phyloP scores from a whole-genome alignment of 148 eudicot species.

The Nepenthes mirabilis region DNA sequence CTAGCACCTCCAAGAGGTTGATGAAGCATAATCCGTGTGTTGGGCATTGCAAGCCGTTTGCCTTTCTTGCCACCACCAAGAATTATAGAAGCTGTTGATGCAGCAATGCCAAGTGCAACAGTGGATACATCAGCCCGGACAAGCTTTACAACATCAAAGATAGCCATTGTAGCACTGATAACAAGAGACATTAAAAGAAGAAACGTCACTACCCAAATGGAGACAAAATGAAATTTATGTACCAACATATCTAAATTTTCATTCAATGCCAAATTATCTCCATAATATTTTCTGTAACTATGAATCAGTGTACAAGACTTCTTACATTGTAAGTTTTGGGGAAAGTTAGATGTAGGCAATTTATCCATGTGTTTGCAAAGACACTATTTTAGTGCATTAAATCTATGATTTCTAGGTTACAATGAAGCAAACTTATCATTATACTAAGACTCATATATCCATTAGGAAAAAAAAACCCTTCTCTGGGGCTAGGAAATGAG shows the following conservation, averaged over 20 bases:
- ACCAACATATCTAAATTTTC: not conserved
- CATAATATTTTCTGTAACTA: too few relatives aligned
- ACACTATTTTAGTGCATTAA: too few relatives aligned
- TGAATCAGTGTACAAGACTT: too few relatives aligned
- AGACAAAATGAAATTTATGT: not conserved
- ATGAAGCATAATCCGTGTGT: slow-evolving; percentile 75
- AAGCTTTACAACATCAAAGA: slow-evolving; percentile 66
- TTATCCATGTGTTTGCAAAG: too few relatives aligned
- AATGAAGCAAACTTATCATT: too few relatives aligned
- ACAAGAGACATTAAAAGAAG: not conserved
- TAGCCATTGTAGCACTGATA: slow-evolving; percentile 78
- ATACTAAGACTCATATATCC: too few relatives aligned
- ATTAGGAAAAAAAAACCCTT: too few relatives aligned
- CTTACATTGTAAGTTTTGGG: too few relatives aligned
- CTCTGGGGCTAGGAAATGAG: too few relatives aligned
- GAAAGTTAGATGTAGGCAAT: too few relatives aligned
- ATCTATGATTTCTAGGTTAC: too few relatives aligned
- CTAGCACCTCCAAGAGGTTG: slow-evolving; percentile 86
- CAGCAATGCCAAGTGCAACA: slow-evolving; percentile 67
- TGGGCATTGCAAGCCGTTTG: slow-evolving; percentile 89
- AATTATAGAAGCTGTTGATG: slow-evolving; percentile 75
- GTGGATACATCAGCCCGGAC: slow-evolving; percentile 84
- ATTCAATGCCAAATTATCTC: too few relatives aligned
- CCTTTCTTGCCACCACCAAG: slow-evolving; percentile 85
- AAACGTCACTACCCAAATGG: not conserved